These are phyloP conservation scores for Keithomyces neogunnii DNA, from an alignment of 2,329 filamentous ascomycete species.

Conservation along the genomic window DNA sequence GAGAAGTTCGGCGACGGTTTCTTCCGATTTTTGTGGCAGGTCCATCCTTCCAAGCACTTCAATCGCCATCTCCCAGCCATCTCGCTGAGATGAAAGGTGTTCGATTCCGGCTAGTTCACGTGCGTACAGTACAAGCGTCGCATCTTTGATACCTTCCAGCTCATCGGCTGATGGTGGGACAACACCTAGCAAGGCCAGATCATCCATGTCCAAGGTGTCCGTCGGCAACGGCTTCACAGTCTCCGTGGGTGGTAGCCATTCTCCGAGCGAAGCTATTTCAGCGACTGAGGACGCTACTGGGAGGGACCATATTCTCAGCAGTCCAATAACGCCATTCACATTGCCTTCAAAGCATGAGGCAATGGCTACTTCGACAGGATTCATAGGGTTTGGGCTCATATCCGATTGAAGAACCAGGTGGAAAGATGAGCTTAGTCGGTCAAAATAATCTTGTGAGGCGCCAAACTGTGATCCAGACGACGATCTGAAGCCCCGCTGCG, in stretches of 20 bases:
- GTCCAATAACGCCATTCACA: slow-evolving; percentile 62
- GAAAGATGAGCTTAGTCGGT: slow-evolving; percentile 64
- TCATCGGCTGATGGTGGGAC: slow-evolving; percentile 49
- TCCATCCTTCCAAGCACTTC: slow-evolving; percentile 76
- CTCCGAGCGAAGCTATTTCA: slow-evolving; percentile 74
- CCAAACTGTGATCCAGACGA: slow-evolving; percentile 33
- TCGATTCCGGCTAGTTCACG: slow-evolving; percentile 52
- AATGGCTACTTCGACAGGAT: slow-evolving; percentile 70
- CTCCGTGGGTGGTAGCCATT: slow-evolving; percentile 59
- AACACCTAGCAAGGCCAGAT: slow-evolving; percentile 74
- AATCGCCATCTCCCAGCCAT: slow-evolving; percentile 87
- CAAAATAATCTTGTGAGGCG: slow-evolving; percentile 61
- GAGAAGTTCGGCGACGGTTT: slow-evolving; percentile 66
- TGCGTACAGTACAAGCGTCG: slow-evolving; percentile 70
- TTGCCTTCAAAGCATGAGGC: slow-evolving; percentile 80
- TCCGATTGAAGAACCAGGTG: slow-evolving; percentile 59
- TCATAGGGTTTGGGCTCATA: slow-evolving; percentile 68
- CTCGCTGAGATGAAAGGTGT: slow-evolving; percentile 38
- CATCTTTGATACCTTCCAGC: slow-evolving; percentile 64
- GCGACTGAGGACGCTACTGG: slow-evolving; percentile 69
- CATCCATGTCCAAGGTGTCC: slow-evolving; percentile 69
- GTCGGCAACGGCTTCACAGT: slow-evolving; percentile 40
- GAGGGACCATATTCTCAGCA: slow-evolving; percentile 74
- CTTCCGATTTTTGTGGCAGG: slow-evolving; percentile 59
- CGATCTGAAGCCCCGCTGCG: slow-evolving; percentile 25